Evolutionary conservation across 2,329 filamentous ascomycete species (phyloP), one percentile per base, ranked within the genome.

Genomic region (Whalleya microplaca): DNA sequence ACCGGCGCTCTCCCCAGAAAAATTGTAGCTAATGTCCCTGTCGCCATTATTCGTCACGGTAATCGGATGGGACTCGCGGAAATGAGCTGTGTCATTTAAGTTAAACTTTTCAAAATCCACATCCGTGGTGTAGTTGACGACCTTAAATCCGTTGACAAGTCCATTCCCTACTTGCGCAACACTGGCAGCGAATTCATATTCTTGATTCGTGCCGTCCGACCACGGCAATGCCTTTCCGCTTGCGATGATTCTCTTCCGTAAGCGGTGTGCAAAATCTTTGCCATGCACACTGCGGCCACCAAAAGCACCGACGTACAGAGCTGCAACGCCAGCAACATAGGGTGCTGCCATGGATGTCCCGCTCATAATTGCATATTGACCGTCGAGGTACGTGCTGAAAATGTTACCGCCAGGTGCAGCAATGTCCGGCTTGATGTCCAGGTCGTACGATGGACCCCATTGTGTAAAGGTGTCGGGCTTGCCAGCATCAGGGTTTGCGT

Each of bases 271-370:
- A 20, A 70, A 71, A 8, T 57, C 67, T 29, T 67, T 66, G 19
- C 72, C 72, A 44, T 75, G 66, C 2, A 63, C 55, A 2, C 55
- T 53, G 7, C 70, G 71, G 3, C 73, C 71, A 12, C 73, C 73
- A 37, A 68, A 59, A 10, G 62, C 65, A 7, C 69, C 58, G 48
- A 75, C 69, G 44, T 72, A 75, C 16, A 76, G 66, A 18, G 73
- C 73, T 2, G 73, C 72, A 21, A 75, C 69, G 23, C 77, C 78
- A 21, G 78, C 78, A 6, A 79, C 71, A 52, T 78, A 78, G 1
- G 78, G 78, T 45, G 73, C 73, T 3, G 78, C 74, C 79, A 82
- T 81, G 2, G 76, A 80, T 0, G 80, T 82, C 44, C 80, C 80
- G 48, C 73, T 76, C 32, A 77, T 68, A 7, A 80, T 71, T 3